Percentiles rank a stretch among this genome's conserved stretches.
These are phyloP conservation scores for Priceomyces carsonii DNA, from an alignment of 805 yeast genomes.

Conservation along the genomic window DNA sequence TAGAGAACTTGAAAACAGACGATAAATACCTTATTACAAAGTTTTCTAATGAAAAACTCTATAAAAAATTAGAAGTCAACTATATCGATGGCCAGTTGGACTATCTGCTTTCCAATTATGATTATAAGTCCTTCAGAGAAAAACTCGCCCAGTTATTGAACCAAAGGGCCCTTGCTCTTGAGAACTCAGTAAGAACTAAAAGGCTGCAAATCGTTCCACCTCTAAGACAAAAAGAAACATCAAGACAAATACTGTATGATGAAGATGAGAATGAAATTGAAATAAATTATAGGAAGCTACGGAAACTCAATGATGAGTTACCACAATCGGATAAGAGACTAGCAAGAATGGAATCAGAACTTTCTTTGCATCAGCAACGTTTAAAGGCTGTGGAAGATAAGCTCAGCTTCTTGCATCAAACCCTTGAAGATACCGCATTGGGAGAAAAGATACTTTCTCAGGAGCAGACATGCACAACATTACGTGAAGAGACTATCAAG, in stretches of 20 bases:
- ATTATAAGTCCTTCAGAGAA: constrained; percentile 28
- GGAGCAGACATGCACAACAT: constrained; percentile 16
- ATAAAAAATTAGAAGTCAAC: constrained; percentile 17
- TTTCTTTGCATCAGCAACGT: constrained; percentile 17
- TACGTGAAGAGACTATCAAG: constrained; percentile 25
- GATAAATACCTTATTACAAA: constrained; percentile 17
- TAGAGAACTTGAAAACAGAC: constrained; percentile 18
- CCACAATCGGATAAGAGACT: constrained; percentile 31
- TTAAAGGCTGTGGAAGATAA: constrained; percentile 15
- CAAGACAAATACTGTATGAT: constrained; percentile 34
- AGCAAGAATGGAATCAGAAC: constrained; percentile 31
- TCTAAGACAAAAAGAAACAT: constrained; percentile 25
- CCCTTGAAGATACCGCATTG: constrained; percentile 4
- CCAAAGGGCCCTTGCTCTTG: constrained; percentile 21
- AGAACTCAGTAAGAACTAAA: constrained; percentile 14
- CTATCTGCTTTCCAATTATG: constrained; percentile 11
- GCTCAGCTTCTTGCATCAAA: constrained; percentile 11
- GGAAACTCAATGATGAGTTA: constrained; percentile 38
- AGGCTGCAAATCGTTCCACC: constrained; percentile 18
- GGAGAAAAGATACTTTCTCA: constrained; percentile 19
- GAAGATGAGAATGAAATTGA: constrained; percentile 34
- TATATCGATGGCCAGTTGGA: constrained; percentile 10
- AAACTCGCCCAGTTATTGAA: constrained; percentile 28
- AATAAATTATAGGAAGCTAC: constrained; percentile 28
- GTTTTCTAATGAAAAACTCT: constrained; percentile 25